Base-by-base conservation (phyloP, 2,329 filamentous ascomycete species). In the Paraphoma sp. region DNA sequence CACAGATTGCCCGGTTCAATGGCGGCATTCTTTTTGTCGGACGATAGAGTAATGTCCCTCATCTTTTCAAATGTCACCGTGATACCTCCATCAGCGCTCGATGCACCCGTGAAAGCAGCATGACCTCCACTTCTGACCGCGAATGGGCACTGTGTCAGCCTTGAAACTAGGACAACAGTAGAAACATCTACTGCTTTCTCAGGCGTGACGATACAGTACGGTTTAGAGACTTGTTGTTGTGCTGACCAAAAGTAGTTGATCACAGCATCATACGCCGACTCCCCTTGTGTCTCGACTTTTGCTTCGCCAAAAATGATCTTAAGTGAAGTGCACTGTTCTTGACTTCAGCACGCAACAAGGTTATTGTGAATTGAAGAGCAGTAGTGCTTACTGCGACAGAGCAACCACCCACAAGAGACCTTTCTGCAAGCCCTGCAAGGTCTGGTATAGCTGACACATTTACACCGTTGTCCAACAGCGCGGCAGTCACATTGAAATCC, bases 41-140 rank as follows among this genome's bases (percentile, higher is more conserved):
- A 14, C 12, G 54, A 52, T 7, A 65, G 42, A 3, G 43, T 54
- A 6, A 70, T 58, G 6, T 59, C n/a, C 18, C 70, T 67, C 49
- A 70, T 44, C 9, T 59, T 59, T 17, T 62, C 44, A 33, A 71
- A 30, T n/a, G 61, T 53, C 30, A 70, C 53, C 2, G 67, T 70
- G 6, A 71, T 61, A 10, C 69, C 69, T n/a, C 52, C 56, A 3
- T 69, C 53, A 23, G 67, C 67, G 40, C 62, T 70, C 4, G 67
- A 67, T n/a, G 58, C 53, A 11, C 67, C 65, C 18, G 54, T 53
- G 30, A 58, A 57, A 5, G 59, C 54, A 16, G 59, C 51, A 43
- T 66, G 65, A 12, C 63, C 58, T 4, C 52, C 57, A 33, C 75
- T 73, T 45, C 74, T 76, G 9, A 81, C 69, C 6, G 77, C 76